Evolutionary conservation across 1,139 yeast species (phyloP).

Genomic region (Hansenula lynferdii): DNA sequence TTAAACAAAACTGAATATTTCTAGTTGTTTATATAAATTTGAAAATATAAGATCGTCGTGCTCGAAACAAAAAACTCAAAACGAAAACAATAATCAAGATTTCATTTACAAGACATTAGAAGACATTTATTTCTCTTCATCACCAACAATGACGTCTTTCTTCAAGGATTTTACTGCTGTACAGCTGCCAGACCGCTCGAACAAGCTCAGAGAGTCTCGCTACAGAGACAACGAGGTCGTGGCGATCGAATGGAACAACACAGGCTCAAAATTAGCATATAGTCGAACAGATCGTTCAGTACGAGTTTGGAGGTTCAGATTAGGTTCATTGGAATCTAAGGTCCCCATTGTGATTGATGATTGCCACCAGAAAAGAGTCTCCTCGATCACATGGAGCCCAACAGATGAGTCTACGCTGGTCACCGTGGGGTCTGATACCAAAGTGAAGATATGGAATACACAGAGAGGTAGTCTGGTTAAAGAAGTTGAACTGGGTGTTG

Average conservation of each 20-base stretch:
- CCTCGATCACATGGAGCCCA: conserved; percentile 59
- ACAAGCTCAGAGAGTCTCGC: not conserved
- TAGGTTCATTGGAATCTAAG: conserved; percentile 25
- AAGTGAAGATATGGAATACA: conserved; percentile 52
- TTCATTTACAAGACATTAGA: too few relatives aligned
- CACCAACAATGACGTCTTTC: too few relatives aligned
- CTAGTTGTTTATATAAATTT: too few relatives aligned
- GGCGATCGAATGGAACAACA: conserved; percentile 30
- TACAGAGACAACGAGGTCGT: conserved; percentile 12
- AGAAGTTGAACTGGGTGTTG: conserved; percentile 28
- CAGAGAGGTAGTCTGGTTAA: conserved; percentile 36
- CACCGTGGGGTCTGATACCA: conserved; percentile 53
- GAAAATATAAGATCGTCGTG: too few relatives aligned
- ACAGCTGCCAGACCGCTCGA: conserved; percentile 3
- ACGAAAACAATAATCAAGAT: too few relatives aligned
- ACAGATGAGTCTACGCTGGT: conserved; percentile 46
- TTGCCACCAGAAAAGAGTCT: conserved; percentile 44
- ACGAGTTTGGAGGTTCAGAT: conserved; percentile 35
- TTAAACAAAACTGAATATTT: too few relatives aligned
- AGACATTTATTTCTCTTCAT: too few relatives aligned
- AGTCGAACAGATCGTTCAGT: conserved; percentile 43
- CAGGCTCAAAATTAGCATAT: conserved; percentile 41
- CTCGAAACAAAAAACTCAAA: too few relatives aligned
- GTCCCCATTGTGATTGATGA: conserved; percentile 37
- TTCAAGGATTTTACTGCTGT: not conserved